Evolutionary conservation across 352 stramenopile species (phyloP).

Genomic region (Phytopythium sindhum): DNA sequence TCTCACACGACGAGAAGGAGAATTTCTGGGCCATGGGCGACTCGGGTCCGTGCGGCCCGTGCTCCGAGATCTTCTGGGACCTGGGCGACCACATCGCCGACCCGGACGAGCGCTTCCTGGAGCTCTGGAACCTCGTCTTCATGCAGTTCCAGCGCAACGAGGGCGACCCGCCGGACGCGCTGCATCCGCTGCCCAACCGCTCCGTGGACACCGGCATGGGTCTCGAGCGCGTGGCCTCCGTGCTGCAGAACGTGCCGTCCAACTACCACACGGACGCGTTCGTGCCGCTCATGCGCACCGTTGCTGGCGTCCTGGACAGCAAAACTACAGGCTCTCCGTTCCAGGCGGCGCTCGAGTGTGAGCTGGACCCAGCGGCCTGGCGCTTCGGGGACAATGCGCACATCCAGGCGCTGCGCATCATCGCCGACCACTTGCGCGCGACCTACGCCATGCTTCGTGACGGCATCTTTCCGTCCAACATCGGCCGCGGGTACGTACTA

Average conservation of each 20-base stretch:
- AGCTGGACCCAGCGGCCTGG: conserved; percentile 36
- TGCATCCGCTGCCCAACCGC: conserved; percentile 86
- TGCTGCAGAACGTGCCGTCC: conserved; percentile 92
- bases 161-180: conserved; percentile 41
- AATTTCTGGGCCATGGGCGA: conserved; percentile 98
- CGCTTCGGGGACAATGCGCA: conserved; percentile 47
- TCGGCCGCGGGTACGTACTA: conserved; percentile 95
- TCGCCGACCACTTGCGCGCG: conserved; percentile 96
- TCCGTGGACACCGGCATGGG: conserved; percentile 98
- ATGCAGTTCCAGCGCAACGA: conserved; percentile 96
- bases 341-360: conserved; percentile 28
- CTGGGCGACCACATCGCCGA: conserved; percentile 76
- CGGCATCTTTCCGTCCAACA: conserved; percentile 94
- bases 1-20: conserved; percentile 81
- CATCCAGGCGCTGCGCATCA: conserved; percentile 81
- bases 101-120: conserved; percentile 79
- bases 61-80: conserved; percentile 96
- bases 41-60: conserved; percentile 92
- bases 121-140: conserved; percentile 98
- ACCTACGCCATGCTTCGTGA: conserved; percentile 93
- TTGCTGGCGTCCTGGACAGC: conserved; percentile 44
- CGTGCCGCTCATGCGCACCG: conserved; percentile 78
- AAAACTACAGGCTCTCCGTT: conserved; percentile 24
- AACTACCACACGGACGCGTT: conserved; percentile 98
- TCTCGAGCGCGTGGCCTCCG: conserved; percentile 93